Evolutionary conservation across 257 asterid genomes (phyloP).

Genomic region (Dorcoceras hygrometricum): DNA sequence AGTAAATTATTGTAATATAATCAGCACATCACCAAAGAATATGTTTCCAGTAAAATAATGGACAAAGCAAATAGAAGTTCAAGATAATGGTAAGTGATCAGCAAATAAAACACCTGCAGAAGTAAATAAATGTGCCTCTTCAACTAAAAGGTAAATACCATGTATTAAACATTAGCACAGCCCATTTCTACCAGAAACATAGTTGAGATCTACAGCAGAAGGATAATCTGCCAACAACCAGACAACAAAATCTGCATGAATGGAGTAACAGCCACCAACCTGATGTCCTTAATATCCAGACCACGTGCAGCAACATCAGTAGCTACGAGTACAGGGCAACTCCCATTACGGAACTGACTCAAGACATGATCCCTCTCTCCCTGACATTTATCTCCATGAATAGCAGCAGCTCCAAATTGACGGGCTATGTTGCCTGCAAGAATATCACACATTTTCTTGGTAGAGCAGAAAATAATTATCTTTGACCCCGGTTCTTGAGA

Average conservation of each 20-base stretch:
- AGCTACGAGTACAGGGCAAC: constrained; percentile 91
- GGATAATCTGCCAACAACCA: background rate
- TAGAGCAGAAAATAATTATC: constrained; percentile 90
- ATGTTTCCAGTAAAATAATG: background rate
- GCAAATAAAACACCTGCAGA: background rate
- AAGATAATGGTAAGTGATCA: background rate
- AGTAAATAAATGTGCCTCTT: background rate
- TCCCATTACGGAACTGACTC: constrained; percentile 83
- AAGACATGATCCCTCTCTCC: constrained; percentile 88
- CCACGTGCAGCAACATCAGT: constrained; percentile 99
- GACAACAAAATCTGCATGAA: constrained; percentile 12
- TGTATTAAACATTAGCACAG: background rate
- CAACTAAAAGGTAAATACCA: background rate
- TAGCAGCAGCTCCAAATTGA: constrained; percentile 91
- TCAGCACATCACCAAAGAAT: background rate
- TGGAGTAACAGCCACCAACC: constrained; percentile 39
- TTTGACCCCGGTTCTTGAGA: constrained; percentile 99
- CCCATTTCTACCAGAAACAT: background rate
- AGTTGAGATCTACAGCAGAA: background rate
- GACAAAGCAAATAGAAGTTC: background rate
- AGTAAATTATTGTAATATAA: background rate
- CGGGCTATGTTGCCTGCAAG: constrained; percentile 68
- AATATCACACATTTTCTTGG: constrained; percentile 92
- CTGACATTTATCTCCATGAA: constrained; percentile 98
- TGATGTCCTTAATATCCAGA: constrained; percentile 92